These are phyloP conservation scores for Lasiodiplodia theobromae DNA, from an alignment of 2,329 filamentous ascomycete species.

Conservation along the genomic window DNA sequence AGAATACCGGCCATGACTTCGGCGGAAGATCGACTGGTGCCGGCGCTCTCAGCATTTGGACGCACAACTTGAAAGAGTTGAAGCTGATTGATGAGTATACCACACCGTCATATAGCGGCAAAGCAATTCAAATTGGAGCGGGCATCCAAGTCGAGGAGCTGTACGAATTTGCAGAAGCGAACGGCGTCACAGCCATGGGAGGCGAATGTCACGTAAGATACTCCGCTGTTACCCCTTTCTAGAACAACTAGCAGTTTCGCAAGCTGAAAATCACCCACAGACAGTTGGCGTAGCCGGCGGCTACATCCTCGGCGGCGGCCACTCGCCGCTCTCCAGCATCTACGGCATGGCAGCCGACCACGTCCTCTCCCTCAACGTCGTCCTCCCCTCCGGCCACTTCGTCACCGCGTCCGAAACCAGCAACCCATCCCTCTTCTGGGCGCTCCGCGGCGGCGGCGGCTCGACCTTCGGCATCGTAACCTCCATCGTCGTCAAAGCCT, in stretches of 20 bases:
- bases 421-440: slow-evolving; percentile 46
- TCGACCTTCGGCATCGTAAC: slow-evolving; percentile 43
- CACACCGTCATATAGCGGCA: slow-evolving; percentile 37
- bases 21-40: slow-evolving; percentile 45
- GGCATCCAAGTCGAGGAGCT: slow-evolving; percentile 43
- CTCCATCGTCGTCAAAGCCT: slow-evolving; percentile 43
- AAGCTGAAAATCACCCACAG: background rate
- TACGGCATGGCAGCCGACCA: slow-evolving; percentile 44
- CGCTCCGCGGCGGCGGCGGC: slow-evolving; percentile 42
- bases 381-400: slow-evolving; percentile 40
- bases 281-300: slow-evolving; percentile 45
- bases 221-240: too few species aligned
- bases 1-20: slow-evolving; percentile 48
- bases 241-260: too few species aligned
- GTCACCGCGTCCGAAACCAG: slow-evolving; percentile 39
- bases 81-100: slow-evolving; percentile 42
- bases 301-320: slow-evolving; percentile 42
- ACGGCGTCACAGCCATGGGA: slow-evolving; percentile 37
- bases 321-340: slow-evolving; percentile 31
- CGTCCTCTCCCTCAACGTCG: slow-evolving; percentile 41
- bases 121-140: slow-evolving; percentile 40
- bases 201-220: slow-evolving; percentile 37
- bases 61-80: slow-evolving; percentile 45
- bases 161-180: slow-evolving; percentile 35
- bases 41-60: slow-evolving; percentile 45